Evolutionary conservation across 2,329 filamentous ascomycete genomes (phyloP).

Genomic region (Fusarium nodosum): DNA sequence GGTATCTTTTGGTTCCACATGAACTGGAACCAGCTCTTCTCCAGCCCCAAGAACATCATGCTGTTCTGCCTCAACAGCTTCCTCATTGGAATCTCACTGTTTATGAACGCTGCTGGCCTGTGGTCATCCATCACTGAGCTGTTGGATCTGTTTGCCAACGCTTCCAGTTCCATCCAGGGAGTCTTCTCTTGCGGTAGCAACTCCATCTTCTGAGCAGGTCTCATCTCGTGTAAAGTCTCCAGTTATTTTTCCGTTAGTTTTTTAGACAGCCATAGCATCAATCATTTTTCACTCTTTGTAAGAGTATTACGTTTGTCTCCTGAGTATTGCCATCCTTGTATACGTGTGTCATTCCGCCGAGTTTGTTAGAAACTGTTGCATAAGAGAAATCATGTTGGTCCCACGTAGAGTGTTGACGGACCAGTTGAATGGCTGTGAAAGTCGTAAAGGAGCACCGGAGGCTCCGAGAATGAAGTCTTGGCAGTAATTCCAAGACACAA

Average conservation of each 20-base stretch:
- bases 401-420: constrained; percentile 13
- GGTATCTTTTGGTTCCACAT: constrained; percentile 56
- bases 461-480: constrained; percentile 40
- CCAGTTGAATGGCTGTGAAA: constrained; percentile 27
- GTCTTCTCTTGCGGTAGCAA: constrained; percentile 55
- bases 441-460: constrained; percentile 30
- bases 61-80: constrained; percentile 50
- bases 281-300: constrained; percentile 33
- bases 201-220: constrained; percentile 51
- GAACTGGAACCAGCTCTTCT: constrained; percentile 53
- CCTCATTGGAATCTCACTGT: constrained; percentile 52
- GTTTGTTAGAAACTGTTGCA: constrained; percentile 46
- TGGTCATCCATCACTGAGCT: constrained; percentile 54
- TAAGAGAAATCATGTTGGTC: constrained; percentile 50
- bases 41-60: constrained; percentile 49
- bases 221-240: constrained; percentile 23
- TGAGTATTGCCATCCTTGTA: constrained; percentile 38
- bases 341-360: constrained; percentile 43
- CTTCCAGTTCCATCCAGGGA: constrained; percentile 49
- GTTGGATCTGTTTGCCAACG: constrained; percentile 50
- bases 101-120: constrained; percentile 55
- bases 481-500: constrained; percentile 33
- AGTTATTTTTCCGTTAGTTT: constrained; percentile 34
- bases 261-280: constrained; percentile 36
- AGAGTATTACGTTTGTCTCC: constrained; percentile 32